phyloP scores from a whole-genome alignment of 1,284 basidiomycete species.

The Cutaneotrichosporon dermatis region DNA sequence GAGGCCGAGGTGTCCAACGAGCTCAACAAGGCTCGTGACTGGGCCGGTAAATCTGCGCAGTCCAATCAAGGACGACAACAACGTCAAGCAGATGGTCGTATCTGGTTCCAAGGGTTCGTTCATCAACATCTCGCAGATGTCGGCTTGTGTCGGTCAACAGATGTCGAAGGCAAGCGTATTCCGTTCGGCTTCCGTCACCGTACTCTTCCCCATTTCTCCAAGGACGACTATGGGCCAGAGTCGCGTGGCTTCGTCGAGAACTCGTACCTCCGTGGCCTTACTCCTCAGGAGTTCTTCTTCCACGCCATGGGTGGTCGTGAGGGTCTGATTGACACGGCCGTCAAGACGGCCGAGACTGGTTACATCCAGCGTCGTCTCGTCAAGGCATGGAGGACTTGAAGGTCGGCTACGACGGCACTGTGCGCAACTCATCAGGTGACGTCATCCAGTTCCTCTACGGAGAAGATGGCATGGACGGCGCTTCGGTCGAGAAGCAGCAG shows the following conservation, averaged over 20 bases:
- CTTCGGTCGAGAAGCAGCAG: slow-evolving; percentile 91
- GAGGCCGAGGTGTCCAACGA: slow-evolving; percentile 87
- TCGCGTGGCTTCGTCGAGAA: slow-evolving; percentile 99
- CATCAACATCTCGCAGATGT: slow-evolving; percentile 99
- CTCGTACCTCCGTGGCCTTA: slow-evolving; percentile 95
- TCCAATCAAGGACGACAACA: slow-evolving; percentile 98
- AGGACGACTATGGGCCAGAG: slow-evolving; percentile 98
- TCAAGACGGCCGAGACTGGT: slow-evolving; percentile 99
- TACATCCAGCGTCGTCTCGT: slow-evolving; percentile 98
- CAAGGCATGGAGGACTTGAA: slow-evolving; percentile 95
- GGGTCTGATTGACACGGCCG: slow-evolving; percentile 97
- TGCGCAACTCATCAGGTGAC: slow-evolving; percentile 92
- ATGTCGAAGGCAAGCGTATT: slow-evolving; percentile 97
- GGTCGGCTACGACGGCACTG: slow-evolving; percentile 97
- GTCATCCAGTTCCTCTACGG: slow-evolving; percentile 97
- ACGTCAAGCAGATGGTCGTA: slow-evolving; percentile 99
- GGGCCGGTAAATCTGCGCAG: slow-evolving; percentile 91
- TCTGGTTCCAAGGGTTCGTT: slow-evolving; percentile 97
- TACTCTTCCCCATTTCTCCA: slow-evolving; percentile 93
- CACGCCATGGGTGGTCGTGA: slow-evolving; percentile 99
- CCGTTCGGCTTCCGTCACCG: slow-evolving; percentile 98
- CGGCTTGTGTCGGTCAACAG: slow-evolving; percentile 98
- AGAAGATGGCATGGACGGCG: slow-evolving; percentile 98
- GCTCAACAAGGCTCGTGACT: slow-evolving; percentile 93
- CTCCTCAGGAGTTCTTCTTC: slow-evolving; percentile 99